Evolutionary conservation across 1,139 yeast species (phyloP), one percentile per base, ranked within the genome.

Genomic region (Suhomyces terraborum): DNA sequence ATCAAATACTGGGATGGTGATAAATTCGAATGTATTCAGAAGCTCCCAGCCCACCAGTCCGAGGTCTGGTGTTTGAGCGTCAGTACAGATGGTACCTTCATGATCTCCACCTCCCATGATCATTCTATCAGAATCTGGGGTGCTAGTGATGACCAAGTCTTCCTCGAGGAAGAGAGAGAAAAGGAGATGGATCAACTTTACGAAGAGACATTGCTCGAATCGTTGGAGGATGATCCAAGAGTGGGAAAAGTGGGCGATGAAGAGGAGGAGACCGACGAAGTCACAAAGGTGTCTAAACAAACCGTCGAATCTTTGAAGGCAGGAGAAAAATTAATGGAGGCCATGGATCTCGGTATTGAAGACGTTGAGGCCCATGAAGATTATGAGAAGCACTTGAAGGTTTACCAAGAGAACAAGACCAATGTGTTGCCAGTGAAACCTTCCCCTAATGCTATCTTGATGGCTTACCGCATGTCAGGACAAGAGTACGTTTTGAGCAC

Each of bases 1-100:
- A 78, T 93, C 43, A 93, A 94, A 64, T 89, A 88, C 62, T 93
- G 98, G 98, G 98, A 93, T 63, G 98, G 98, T 50, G 95, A 88
- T 57, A 93, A 93, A 66, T 93, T 93, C 62, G 97, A 88, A 55
- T 87, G 94, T 62, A 80, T 93, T 50, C 98, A 93, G 62, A 86
- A 85, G 57, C 69, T 91, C 34, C 78, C 87, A 3, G 94, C 86
- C 1, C 98, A 94, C 61, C 95, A 89, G 48, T 79, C 88, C 45
- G 98, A 93, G 64, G 95, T 93, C 18, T 93, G 98, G 98, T 79
- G 91, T 39, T 63, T 94, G 43, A 84, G 93, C 17, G 78, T 89
- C 17, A 82, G 95, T 46, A 67, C 68, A 27, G 82, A 80, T 51
- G 96, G 96, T 6, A 69, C 76, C 30, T 81, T 82, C 52, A 78